Evolutionary conservation across 2,329 filamentous ascomycete genomes (phyloP).

Genomic region (Ceratocystis alfenasii): DNA sequence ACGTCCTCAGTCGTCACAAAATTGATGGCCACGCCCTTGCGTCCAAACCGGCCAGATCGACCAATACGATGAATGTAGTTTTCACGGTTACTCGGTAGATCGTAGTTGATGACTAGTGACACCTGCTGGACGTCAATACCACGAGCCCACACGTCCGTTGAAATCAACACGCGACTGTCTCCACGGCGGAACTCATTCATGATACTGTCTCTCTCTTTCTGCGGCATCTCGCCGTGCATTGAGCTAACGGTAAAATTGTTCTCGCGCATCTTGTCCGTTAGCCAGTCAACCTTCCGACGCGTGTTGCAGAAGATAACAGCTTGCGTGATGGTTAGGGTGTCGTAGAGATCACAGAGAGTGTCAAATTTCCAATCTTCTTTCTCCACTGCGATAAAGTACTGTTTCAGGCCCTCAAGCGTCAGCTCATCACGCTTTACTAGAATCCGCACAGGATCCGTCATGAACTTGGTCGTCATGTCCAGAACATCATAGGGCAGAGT

Average conservation of each 20-base stretch:
- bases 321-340: constrained; percentile 95
- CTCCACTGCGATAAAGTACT: constrained; percentile 98
- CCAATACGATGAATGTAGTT: constrained; percentile 99
- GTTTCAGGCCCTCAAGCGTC: constrained; percentile 92
- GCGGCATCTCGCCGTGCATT: constrained; percentile 99
- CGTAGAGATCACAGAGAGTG: constrained; percentile 95
- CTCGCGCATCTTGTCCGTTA: constrained; percentile 98
- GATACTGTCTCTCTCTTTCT: constrained; percentile 95
- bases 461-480: constrained; percentile 99
- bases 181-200: constrained; percentile 99
- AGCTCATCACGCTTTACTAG: constrained; percentile 97
- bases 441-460: constrained; percentile 94
- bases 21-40: constrained; percentile 99
- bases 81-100: constrained; percentile 93
- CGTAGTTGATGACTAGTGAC: constrained; percentile 97
- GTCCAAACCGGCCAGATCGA: constrained; percentile 84
- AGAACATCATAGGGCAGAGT: constrained; percentile 96
- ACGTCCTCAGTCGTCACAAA: constrained; percentile 98
- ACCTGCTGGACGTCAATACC: constrained; percentile 99
- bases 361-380: constrained; percentile 99
- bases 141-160: constrained; percentile 93
- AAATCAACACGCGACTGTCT: constrained; percentile 90
- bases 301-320: constrained; percentile 99
- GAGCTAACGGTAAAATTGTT: constrained; percentile 97
- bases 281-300: constrained; percentile 95